Evolutionary conservation across 768 basidiomycete species (phyloP).

Genomic region (Termitomyces sp.): DNA sequence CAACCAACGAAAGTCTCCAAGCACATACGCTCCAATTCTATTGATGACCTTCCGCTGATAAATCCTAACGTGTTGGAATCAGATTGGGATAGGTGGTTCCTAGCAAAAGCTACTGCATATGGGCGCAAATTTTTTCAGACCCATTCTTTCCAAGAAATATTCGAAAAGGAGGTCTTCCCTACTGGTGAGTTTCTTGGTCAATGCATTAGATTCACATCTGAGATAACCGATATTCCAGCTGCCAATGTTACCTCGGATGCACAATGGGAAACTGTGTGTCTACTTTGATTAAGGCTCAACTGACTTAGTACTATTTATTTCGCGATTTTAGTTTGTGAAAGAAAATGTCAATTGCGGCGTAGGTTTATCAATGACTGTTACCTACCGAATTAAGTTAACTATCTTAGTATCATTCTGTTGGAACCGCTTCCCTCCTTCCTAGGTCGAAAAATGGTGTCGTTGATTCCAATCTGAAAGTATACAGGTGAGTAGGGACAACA

Average conservation of each 20-base stretch:
- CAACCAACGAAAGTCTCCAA: not conserved
- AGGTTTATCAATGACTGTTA: conserved; percentile 1
- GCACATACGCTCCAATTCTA: conserved; percentile 20
- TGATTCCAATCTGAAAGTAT: conserved; percentile 18
- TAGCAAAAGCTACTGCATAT: conserved; percentile 26
- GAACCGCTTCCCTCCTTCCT: conserved; percentile 37
- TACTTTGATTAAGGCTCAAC: not conserved
- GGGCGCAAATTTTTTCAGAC: conserved; percentile 27
- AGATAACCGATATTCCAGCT: not conserved
- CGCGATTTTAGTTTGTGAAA: conserved; percentile 17
- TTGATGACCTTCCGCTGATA: conserved; percentile 23
- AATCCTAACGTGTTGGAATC: conserved; percentile 24
- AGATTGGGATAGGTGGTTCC: conserved; percentile 28
- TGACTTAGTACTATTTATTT: not conserved
- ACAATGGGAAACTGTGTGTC: conserved; percentile 20
- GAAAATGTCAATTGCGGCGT: conserved; percentile 20
- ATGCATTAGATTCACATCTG: not conserved
- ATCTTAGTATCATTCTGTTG: conserved; percentile 27
- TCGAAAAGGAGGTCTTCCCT: conserved; percentile 26
- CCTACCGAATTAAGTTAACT: not conserved
- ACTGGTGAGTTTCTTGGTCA: conserved; percentile 14
- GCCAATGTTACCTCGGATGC: conserved; percentile 16
- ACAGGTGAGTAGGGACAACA: conserved; percentile 13
- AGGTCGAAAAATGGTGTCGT: conserved; percentile 20
- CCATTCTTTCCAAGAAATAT: conserved; percentile 21